phyloP scores from a whole-genome alignment of 2,329 filamentous ascomycete genomes.

The Graphilbum fragrans region DNA sequence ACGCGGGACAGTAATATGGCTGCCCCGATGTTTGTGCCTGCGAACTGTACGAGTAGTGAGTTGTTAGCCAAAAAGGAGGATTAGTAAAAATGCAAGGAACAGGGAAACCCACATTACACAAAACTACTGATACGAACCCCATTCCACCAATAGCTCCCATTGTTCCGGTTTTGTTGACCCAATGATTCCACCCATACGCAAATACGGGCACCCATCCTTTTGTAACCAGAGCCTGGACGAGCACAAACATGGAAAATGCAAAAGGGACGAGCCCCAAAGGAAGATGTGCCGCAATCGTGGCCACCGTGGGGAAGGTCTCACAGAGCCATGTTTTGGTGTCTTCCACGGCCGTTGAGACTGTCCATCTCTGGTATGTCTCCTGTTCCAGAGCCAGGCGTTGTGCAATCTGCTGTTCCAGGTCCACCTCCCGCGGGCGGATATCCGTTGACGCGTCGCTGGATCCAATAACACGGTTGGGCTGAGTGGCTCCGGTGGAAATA shows the following conservation, averaged over 20 bases:
- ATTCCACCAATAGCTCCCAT: slow-evolving; percentile 59
- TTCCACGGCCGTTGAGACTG: background rate
- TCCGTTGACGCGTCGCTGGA: no score
- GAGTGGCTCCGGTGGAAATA: no score
- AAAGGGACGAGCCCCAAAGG: slow-evolving; percentile 60
- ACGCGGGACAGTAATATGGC: slow-evolving; percentile 61
- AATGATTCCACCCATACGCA: slow-evolving; percentile 61
- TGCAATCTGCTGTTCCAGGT: no score
- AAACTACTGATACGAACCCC: slow-evolving; percentile 57
- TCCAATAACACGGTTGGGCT: no score
- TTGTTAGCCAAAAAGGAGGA: no score
- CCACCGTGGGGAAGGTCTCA: slow-evolving; percentile 59
- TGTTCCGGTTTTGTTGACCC: slow-evolving; percentile 57
- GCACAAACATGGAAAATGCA: slow-evolving; percentile 61
- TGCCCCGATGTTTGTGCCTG: slow-evolving; percentile 66
- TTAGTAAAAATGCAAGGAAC: background rate
- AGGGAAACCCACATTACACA: slow-evolving; percentile 54
- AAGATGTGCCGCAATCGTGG: slow-evolving; percentile 51
- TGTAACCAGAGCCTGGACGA: slow-evolving; percentile 60
- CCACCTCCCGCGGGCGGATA: no score
- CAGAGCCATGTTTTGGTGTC: slow-evolving; percentile 48
- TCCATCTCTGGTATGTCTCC: no score
- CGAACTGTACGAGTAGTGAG: slow-evolving; percentile 40
- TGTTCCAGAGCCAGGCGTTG: no score
- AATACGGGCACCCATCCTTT: slow-evolving; percentile 67